Base-by-base conservation (phyloP, 2,329 filamentous ascomycete genomes). In the Didymella pomorum region DNA sequence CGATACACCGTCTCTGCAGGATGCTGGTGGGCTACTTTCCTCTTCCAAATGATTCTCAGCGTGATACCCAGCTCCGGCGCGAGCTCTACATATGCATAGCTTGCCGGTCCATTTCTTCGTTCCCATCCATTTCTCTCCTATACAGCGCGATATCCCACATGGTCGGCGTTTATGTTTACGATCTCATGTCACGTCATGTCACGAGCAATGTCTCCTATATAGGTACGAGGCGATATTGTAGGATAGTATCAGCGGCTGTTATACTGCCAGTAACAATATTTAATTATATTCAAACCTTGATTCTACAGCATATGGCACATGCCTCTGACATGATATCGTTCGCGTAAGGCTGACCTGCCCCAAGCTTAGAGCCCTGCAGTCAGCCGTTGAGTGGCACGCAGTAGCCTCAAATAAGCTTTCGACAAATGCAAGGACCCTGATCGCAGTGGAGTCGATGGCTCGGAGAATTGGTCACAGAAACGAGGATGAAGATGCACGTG, bases 51-150 rank as follows among this genome's bases (percentile, higher is more conserved):
- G 52, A 61, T 58, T 58, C 37, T 60, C 31, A 61, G 61, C 58
- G 61, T 75, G 73, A 77, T 77, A 77, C 73, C 74, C 73, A 55
- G 64, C 63, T 58, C 62, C 56, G 37, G 56, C 26, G 51, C 39
- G 61, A 65, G 64, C 65, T 53, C 58, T 64, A 26, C 62, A 62
- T 63, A 58, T 63, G 59, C 66, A 68, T 69, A 58, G 64, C 60
- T 44, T 68, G 58, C 61, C 56, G 58, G 53, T 58, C 55, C 52
- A 49, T 65, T 59, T 49, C 35, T 10, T 39, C 16, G n/a, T 11
- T 10, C 42, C 51, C 54, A 28, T 41, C 31, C 48, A 43, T 56
- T 58, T 33, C 23, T n/a, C 3, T 53, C 29, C 23, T 53, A 43
- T 47, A 29, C 26, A 59, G 45, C 59, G 57, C 58, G 63, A 71